Conservation (phyloP, 805 yeast genomes). For the Spathaspora sp. region DNA sequence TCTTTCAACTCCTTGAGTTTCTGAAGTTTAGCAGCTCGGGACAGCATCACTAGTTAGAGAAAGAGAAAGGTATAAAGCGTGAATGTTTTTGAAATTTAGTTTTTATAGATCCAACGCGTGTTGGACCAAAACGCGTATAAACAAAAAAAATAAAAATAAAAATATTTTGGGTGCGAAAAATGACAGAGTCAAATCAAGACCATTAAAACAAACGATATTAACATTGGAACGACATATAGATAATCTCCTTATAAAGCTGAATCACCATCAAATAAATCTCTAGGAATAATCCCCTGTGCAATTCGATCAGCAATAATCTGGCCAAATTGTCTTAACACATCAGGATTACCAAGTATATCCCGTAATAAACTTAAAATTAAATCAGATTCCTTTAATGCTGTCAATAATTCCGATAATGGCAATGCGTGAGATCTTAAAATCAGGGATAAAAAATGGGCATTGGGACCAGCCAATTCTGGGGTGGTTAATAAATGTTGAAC, state of each 20-base stretch:
- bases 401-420: conserved; percentile 15
- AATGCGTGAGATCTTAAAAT: conserved; percentile 22
- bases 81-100: not conserved
- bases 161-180: not conserved
- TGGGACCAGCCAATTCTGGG: conserved; percentile 24
- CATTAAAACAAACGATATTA: not conserved
- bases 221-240: not conserved
- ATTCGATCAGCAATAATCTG: conserved; percentile 14
- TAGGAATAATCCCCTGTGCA: conserved; percentile 17
- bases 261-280: conserved; percentile 6
- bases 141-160: too few species aligned
- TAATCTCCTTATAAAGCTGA: too few species aligned
- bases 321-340: conserved; percentile 15
- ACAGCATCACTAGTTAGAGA: conserved; percentile 20
- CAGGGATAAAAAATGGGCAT: conserved; percentile 20
- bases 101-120: not conserved
- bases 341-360: conserved; percentile 18
- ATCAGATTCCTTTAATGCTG: conserved; percentile 18
- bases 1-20: conserved; percentile 61
- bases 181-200: not conserved
- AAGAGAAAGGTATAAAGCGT: not conserved
- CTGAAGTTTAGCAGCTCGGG: conserved; percentile 26
- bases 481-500: conserved; percentile 21
- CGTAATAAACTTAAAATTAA: conserved; percentile 12
- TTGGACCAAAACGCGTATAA: not conserved